Evolutionary conservation across 352 stramenopile genomes (phyloP), one percentile per base, ranked within the genome.

Genomic region (Phytophthora cryptogea): DNA sequence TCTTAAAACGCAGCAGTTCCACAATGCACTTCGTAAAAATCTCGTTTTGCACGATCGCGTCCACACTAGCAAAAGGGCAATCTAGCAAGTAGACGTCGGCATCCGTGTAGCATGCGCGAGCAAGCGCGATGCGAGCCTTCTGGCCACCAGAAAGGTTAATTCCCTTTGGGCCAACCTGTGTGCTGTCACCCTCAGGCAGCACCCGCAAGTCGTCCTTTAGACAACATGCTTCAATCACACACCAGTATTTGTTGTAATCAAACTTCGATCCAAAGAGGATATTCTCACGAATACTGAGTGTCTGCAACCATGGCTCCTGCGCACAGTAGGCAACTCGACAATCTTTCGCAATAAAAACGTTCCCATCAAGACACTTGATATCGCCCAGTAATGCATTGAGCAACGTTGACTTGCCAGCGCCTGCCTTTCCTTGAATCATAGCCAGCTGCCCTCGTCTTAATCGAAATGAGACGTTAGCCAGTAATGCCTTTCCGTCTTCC

Each of bases 281-380:
- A 71, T 99, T 99, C 23, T 98, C 90, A n/a, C 87, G 82, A 3
- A 99, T 74, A 17, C 87, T 97, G 28, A 91, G 92, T 61, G 99
- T 98, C 68, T 99, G 88, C 51, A 99, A 97, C 82, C 97, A 99
- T 27, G 96, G 83, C 14, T 87, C 83, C 71, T 99, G 96, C 5
- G 92, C 80, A 55, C 84, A 97, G 66, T 97, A 98, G 7, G 78
- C 80, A 8, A 90, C 48, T 14, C 59, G 71, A 35, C 73, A 68
- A 41, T 59, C 42, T n/a, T 46, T 70, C 8, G 68, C 41, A 2
- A 92, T 51, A 16, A 59, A 65, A 50, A 76, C 66, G 3, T 66
- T 59, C 11, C 81, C 81, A 20, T 66, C 59, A 16, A 70, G 50
- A 37, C 72, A 76, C 8, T 78, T 68, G 10, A 86, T 63, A 27